Evolutionary conservation across 441 rosid genomes (phyloP).

Genomic region (Arabidopsis hybrid): DNA sequence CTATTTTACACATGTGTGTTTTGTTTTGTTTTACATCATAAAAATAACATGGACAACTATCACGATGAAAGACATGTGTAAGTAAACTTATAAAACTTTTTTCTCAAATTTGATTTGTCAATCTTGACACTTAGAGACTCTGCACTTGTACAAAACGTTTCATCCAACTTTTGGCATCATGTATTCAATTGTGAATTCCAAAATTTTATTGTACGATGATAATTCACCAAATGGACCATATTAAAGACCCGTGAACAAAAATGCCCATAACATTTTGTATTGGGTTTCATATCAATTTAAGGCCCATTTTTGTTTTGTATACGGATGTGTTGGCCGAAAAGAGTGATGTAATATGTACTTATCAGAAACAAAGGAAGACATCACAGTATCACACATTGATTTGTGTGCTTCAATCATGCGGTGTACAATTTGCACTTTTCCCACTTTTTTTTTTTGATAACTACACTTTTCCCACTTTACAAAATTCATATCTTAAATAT

Average conservation of each 20-base stretch:
- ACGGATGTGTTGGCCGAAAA: neutral
- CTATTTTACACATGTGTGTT: neutral
- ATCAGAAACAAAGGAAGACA: slow-evolving; percentile 5
- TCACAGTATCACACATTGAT: slow-evolving; percentile 30
- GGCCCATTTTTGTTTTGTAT: slow-evolving; percentile 23
- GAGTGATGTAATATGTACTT: slow-evolving; percentile 5
- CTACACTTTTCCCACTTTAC: slow-evolving; percentile 1
- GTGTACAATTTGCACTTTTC: slow-evolving; percentile 40
- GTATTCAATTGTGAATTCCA: neutral
- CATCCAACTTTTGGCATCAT: neutral
- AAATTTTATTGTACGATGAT: neutral
- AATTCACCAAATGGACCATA: neutral
- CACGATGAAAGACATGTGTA: neutral
- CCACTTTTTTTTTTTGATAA: too few relatives aligned
- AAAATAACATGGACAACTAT: neutral
- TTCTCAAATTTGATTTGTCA: neutral
- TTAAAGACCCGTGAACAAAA: neutral
- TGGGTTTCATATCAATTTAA: slow-evolving; percentile 8
- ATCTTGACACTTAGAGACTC: neutral
- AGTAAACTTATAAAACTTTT: neutral
- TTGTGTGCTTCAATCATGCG: slow-evolving; percentile 32
- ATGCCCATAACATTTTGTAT: neutral
- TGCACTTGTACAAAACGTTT: neutral
- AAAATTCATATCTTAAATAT: neutral
- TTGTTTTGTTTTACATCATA: neutral